Evolutionary conservation across 2,329 filamentous ascomycete genomes (phyloP).

Genomic region (Daldinia eschscholtzii): DNA sequence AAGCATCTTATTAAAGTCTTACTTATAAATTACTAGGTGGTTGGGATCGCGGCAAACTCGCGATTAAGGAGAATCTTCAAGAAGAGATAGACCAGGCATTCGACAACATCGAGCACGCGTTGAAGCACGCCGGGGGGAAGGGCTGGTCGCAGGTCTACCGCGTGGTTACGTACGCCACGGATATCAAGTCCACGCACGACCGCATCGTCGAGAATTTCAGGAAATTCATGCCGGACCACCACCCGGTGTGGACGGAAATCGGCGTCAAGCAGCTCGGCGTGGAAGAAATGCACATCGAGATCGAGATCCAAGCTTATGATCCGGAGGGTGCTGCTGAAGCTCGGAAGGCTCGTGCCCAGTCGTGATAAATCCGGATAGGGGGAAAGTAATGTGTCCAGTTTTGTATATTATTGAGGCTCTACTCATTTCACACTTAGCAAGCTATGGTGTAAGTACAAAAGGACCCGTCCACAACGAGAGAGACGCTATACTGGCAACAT

Average conservation of each 20-base stretch:
- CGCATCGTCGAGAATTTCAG: conserved; percentile 62
- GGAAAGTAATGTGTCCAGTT: background rate
- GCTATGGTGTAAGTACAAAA: background rate
- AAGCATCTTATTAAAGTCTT: background rate
- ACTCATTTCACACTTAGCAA: background rate
- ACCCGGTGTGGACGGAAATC: conserved; percentile 67
- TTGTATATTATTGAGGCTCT: background rate
- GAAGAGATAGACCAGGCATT: conserved; percentile 67
- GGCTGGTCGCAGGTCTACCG: conserved; percentile 68
- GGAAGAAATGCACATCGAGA: conserved; percentile 68
- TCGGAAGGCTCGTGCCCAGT: background rate
- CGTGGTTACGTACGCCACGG: conserved; percentile 61
- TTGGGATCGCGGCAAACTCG: conserved; percentile 50
- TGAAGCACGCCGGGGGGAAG: conserved; percentile 66
- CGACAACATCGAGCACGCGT: conserved; percentile 64
- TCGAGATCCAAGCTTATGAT: conserved; percentile 67
- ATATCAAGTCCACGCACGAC: conserved; percentile 51
- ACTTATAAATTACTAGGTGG: conserved; percentile 46
- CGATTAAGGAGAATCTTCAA: conserved; percentile 54
- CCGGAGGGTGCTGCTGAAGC: conserved; percentile 37
- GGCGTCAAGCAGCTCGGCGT: conserved; percentile 62
- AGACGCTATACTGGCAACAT: background rate
- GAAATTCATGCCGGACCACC: conserved; percentile 65
- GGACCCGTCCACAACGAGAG: background rate
- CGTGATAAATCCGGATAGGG: background rate